These are phyloP conservation scores for Orbilia oligospora DNA, from an alignment of 2,329 filamentous ascomycete genomes.

Conservation along the genomic window DNA sequence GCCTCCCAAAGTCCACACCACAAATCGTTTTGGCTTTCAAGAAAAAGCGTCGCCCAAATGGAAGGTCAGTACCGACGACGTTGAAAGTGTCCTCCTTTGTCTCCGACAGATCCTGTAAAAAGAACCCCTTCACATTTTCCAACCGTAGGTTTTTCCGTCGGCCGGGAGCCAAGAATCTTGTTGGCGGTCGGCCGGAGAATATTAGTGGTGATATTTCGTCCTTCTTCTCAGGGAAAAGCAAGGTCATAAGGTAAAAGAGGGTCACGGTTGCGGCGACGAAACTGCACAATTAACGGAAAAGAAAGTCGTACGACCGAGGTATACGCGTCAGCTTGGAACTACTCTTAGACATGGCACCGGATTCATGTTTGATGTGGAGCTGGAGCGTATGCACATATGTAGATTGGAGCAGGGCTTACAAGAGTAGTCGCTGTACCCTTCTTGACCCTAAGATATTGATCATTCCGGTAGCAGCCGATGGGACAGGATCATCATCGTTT, in stretches of 20 bases:
- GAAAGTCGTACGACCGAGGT: slow-evolving; percentile 27
- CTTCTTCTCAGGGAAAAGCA: slow-evolving; percentile 30
- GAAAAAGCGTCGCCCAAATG: slow-evolving; percentile 35
- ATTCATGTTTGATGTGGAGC: slow-evolving; percentile 30
- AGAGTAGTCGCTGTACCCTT: slow-evolving; percentile 55
- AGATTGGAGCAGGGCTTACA: slow-evolving; percentile 46
- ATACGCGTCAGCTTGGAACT: slow-evolving; percentile 23
- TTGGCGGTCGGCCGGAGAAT: slow-evolving; percentile 56
- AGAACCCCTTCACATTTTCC: slow-evolving; percentile 58
- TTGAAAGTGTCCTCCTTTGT: slow-evolving; percentile 53
- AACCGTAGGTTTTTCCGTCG: slow-evolving; percentile 45
- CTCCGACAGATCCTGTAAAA: slow-evolving; percentile 53
- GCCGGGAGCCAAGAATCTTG: slow-evolving; percentile 37
- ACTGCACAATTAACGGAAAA: slow-evolving; percentile 23
- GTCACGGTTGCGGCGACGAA: slow-evolving; percentile 52
- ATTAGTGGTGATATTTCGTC: slow-evolving; percentile 49
- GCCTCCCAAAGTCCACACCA: slow-evolving; percentile 8
- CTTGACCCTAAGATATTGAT: slow-evolving; percentile 56
- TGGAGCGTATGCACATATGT: slow-evolving; percentile 4
- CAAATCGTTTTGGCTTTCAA: slow-evolving; percentile 4
- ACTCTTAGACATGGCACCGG: slow-evolving; percentile 23
- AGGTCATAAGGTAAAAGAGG: slow-evolving; percentile 55
- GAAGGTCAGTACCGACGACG: slow-evolving; percentile 60
- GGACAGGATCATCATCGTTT: slow-evolving; percentile 51
- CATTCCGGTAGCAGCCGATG: slow-evolving; percentile 44